Conservation (phyloP, 495 filamentous ascomycete genomes). For the Tirmania nivea region DNA sequence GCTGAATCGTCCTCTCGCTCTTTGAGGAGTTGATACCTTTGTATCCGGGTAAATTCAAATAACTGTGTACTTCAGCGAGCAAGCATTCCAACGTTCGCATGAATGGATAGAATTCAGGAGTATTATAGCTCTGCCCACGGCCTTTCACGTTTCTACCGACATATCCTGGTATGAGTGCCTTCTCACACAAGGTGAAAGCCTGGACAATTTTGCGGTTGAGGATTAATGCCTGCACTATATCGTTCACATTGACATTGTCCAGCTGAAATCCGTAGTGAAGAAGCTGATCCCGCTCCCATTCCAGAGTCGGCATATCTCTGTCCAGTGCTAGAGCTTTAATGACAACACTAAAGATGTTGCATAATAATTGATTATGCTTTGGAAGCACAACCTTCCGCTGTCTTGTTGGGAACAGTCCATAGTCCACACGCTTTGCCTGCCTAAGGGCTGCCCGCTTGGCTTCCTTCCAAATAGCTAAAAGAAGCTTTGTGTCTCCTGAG, state of each 20-base stretch:
- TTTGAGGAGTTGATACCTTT: not conserved
- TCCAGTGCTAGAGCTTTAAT: conserved; percentile 8
- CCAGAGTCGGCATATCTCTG: conserved; percentile 6
- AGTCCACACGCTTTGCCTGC: not conserved
- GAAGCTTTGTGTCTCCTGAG: conserved; percentile 7
- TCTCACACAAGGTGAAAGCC: conserved; percentile 13
- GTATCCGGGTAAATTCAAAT: too few species aligned
- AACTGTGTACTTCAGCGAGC: conserved; percentile 3
- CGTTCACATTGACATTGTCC: conserved; percentile 19
- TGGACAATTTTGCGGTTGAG: conserved; percentile 3
- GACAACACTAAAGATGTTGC: conserved; percentile 9
- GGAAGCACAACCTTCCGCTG: conserved; percentile 1
- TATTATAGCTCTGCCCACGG: too few species aligned
- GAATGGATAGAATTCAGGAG: conserved; percentile 8
- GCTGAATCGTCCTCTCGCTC: conserved; percentile 4
- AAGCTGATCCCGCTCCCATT: conserved; percentile 1
- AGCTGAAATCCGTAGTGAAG: conserved; percentile 12
- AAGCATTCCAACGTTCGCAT: conserved; percentile 14
- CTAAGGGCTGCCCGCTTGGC: conserved; percentile 4
- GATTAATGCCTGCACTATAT: conserved; percentile 14
- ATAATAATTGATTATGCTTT: conserved; percentile 7
- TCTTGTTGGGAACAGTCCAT: not conserved
- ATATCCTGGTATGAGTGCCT: conserved; percentile 11
- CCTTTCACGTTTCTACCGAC: not conserved
- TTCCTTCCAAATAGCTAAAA: conserved; percentile 8